Conservation (phyloP, 352 stramenopile species). For the Globisporangium acanthophoron region DNA sequence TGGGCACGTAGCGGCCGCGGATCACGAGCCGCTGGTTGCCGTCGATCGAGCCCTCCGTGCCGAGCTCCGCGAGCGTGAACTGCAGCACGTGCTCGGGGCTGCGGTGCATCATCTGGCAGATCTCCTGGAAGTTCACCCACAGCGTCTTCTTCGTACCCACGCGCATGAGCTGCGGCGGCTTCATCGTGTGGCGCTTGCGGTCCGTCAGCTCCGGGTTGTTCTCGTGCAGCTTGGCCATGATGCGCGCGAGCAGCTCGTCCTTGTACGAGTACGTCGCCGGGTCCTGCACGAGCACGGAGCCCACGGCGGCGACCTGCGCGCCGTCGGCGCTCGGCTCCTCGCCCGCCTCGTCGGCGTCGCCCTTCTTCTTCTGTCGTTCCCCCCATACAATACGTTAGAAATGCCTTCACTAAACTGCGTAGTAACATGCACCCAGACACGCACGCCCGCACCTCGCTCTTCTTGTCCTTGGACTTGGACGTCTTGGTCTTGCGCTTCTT, state of each 20-base stretch:
- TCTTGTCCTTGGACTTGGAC: constrained; percentile 89
- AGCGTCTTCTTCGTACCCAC: constrained; percentile 97
- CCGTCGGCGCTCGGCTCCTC: constrained; percentile 15
- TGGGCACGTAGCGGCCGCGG: constrained; percentile 95
- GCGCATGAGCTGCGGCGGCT: constrained; percentile 86
- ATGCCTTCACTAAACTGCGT: not conserved
- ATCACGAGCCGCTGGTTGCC: constrained; percentile 98
- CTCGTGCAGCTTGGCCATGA: constrained; percentile 92
- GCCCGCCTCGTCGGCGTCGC: constrained; percentile 26
- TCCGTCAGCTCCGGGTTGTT: constrained; percentile 96
- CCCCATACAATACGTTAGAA: too few species aligned
- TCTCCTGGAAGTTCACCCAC: constrained; percentile 99
- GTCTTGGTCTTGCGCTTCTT: constrained; percentile 94
- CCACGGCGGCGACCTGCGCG: constrained; percentile 16
- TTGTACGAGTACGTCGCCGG: constrained; percentile 93
- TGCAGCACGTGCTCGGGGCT: constrained; percentile 98
- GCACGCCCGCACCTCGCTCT: constrained; percentile 64
- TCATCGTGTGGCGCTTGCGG: constrained; percentile 92
- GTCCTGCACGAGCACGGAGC: constrained; percentile 78
- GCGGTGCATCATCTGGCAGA: constrained; percentile 98
- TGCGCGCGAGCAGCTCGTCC: constrained; percentile 92
- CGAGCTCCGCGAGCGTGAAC: constrained; percentile 99
- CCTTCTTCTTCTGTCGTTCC: constrained; percentile 46
- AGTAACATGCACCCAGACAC: constrained; percentile 9
- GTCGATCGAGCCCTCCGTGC: constrained; percentile 98